Percentiles rank a stretch among this genome's conserved stretches.
These are phyloP conservation scores for Scutellaria baicalensis DNA, from an alignment of 257 asterid genomes.

Conservation along the genomic window DNA sequence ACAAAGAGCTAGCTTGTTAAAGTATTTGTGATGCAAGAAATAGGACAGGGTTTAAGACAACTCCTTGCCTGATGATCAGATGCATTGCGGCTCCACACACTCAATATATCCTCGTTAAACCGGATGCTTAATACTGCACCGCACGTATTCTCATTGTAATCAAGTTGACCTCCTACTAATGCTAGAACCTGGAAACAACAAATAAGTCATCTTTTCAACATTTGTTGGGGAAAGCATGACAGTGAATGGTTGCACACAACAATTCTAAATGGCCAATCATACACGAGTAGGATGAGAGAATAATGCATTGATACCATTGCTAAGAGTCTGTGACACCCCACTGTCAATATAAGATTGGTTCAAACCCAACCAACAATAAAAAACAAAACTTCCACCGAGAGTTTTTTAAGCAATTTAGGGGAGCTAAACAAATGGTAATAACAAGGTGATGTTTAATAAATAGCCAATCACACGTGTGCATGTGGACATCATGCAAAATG, in stretches of 20 bases:
- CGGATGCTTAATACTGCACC: constrained; percentile 95
- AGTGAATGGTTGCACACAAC: background rate
- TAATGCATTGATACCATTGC: background rate
- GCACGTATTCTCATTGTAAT: constrained; percentile 78
- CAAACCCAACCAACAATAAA: background rate
- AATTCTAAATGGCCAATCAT: background rate
- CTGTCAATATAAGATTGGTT: background rate
- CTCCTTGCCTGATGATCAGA: constrained; percentile 80
- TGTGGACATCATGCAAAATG: background rate
- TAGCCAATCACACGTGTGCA: background rate
- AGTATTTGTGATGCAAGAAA: background rate
- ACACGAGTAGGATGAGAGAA: no score
- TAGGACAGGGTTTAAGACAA: background rate
- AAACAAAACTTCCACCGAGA: background rate
- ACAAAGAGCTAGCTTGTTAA: background rate
- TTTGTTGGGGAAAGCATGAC: background rate
- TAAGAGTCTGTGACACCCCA: background rate
- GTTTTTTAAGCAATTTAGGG: background rate
- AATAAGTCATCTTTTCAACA: background rate
- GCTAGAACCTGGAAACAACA: constrained; percentile 67
- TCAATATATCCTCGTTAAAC: constrained; percentile 88
- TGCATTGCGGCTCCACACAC: constrained; percentile 97
- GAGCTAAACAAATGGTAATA: background rate
- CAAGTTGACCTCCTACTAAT: constrained; percentile 86
- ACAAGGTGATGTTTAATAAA: background rate